A percentile compares a stretch with the other conserved stretches of the same genome.
phyloP scores from a whole-genome alignment of 2,329 filamentous ascomycete genomes.

The Hymenoscyphus fraxineus region DNA sequence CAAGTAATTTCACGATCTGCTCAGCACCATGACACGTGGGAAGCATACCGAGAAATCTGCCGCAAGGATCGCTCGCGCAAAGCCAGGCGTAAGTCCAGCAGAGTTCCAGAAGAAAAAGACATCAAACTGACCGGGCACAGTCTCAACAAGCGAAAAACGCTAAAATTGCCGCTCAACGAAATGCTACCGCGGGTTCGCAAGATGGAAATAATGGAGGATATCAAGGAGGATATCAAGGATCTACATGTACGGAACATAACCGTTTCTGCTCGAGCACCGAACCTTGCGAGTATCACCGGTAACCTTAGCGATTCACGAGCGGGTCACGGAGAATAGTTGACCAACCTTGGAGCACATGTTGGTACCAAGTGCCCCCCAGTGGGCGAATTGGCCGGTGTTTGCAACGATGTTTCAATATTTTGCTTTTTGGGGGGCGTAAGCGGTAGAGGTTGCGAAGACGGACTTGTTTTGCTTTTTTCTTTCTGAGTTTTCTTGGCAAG shows the following conservation, averaged over 20 bases:
- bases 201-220: background rate
- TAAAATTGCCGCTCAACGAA: constrained; percentile 16
- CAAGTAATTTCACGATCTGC: background rate
- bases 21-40: constrained; percentile 18
- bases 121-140: constrained; percentile 12
- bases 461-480: background rate
- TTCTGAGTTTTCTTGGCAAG: background rate
- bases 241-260: background rate
- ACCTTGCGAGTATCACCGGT: background rate
- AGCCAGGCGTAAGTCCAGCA: constrained; percentile 20
- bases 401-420: background rate
- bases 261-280: background rate
- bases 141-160: constrained; percentile 22
- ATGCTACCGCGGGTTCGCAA: constrained; percentile 9
- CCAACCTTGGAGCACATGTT: background rate
- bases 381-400: background rate
- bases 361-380: background rate
- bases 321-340: background rate
- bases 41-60: constrained; percentile 20
- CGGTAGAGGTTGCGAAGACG: background rate
- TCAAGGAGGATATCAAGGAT: background rate
- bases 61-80: constrained; percentile 17
- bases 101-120: background rate
- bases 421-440: background rate
- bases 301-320: background rate